Percentiles rank a stretch among this genome's conserved stretches.
Conservation (phyloP, 805 yeast genomes). For the Candida pini region DNA sequence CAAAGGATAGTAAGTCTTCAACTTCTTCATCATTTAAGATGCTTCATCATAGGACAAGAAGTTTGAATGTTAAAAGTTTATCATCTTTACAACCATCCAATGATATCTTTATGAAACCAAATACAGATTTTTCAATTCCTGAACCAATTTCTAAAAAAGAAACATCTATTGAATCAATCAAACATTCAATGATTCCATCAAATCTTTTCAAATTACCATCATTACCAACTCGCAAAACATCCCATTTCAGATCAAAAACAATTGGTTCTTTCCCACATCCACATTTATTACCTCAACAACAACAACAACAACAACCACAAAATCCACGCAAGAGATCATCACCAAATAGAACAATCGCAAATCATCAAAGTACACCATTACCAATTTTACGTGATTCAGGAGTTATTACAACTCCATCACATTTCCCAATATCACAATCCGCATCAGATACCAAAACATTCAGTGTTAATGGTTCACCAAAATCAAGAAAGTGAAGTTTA, state of each 20-base stretch:
- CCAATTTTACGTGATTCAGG: too few species aligned
- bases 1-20: not conserved
- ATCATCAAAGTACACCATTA: too few species aligned
- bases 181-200: not conserved
- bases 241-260: slow-evolving; percentile 24
- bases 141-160: too few species aligned
- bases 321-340: too few species aligned
- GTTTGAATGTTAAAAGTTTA: not conserved
- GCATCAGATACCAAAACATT: too few species aligned
- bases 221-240: slow-evolving; percentile 12
- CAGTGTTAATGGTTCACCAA: too few species aligned
- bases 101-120: not conserved
- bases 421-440: too few species aligned
- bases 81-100: too few species aligned
- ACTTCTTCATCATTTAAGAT: not conserved
- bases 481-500: too few species aligned
- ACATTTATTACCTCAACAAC: not conserved
- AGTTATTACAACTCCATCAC: too few species aligned
- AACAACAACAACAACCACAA: not conserved
- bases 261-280: slow-evolving; percentile 15
- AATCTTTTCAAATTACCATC: slow-evolving; percentile 16
- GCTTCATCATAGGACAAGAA: not conserved
- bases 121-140: not conserved
- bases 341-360: too few species aligned
- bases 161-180: too few species aligned